Conservation (phyloP, 257 asterid genomes). For the Mitragyna speciosa region DNA sequence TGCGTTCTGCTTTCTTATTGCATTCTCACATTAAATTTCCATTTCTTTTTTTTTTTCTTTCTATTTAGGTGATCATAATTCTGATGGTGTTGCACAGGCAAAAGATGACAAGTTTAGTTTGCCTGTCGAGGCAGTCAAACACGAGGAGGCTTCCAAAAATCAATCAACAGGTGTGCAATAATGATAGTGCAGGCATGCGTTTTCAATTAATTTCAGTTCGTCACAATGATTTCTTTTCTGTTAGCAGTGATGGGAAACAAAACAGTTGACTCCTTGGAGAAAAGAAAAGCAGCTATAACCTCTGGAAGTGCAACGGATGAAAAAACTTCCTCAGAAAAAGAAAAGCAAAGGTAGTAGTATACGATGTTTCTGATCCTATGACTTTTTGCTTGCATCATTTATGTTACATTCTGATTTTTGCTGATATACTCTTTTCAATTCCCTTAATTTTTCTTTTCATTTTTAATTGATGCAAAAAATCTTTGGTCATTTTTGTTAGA, state of each 20-base stretch:
- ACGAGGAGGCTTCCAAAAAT: constrained; percentile 36
- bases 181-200: constrained; percentile 11
- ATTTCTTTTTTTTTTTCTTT: not conserved
- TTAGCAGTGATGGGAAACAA: constrained; percentile 2
- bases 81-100: constrained; percentile 39
- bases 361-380: constrained; percentile 4
- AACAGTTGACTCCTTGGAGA: constrained; percentile 35
- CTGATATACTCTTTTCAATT: not conserved
- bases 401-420: not conserved
- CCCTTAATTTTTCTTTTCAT: not conserved
- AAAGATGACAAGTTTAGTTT: constrained; percentile 32
- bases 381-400: not conserved
- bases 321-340: constrained; percentile 37
- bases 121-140: constrained; percentile 31
- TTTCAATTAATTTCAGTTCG: not conserved
- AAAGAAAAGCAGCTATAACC: constrained; percentile 28
- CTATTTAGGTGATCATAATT: constrained; percentile 19
- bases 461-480: not conserved
- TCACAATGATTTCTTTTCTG: constrained; percentile 4
- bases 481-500: not conserved
- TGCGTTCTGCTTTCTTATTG: not conserved
- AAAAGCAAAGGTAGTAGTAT: constrained; percentile 69
- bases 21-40: not conserved
- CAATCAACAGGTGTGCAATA: constrained; percentile 50
- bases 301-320: constrained; percentile 37